phyloP scores from a whole-genome alignment of 2,329 filamentous ascomycete genomes.

The Orbilia blumenaviensis region DNA sequence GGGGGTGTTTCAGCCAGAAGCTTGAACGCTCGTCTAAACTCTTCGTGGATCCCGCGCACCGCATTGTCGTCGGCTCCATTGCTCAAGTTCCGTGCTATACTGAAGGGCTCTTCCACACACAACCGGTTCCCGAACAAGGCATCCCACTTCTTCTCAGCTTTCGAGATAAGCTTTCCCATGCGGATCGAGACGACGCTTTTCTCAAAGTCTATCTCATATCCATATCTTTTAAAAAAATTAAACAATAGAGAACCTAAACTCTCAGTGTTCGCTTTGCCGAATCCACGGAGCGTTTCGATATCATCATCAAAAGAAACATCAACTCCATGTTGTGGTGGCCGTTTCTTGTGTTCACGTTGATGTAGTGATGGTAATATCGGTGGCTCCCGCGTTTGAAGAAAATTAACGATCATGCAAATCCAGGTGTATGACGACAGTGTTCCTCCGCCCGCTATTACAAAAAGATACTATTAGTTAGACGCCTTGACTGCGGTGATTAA shows the following conservation, averaged over 20 bases:
- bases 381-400: slow-evolving; percentile 85
- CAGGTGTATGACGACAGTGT: slow-evolving; percentile 98
- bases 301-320: slow-evolving; percentile 87
- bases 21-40: slow-evolving; percentile 88
- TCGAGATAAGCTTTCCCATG: slow-evolving; percentile 78
- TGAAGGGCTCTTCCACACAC: slow-evolving; percentile 97
- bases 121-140: slow-evolving; percentile 80
- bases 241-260: slow-evolving; percentile 87
- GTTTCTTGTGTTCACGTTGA: slow-evolving; percentile 72
- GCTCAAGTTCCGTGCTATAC: slow-evolving; percentile 83
- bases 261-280: slow-evolving; percentile 81
- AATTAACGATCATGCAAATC: slow-evolving; percentile 98
- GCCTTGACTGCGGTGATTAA: background rate
- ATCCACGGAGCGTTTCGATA: slow-evolving; percentile 75
- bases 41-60: slow-evolving; percentile 87
- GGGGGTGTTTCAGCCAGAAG: slow-evolving; percentile 72
- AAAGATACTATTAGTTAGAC: slow-evolving; percentile 52
- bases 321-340: slow-evolving; percentile 71
- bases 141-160: slow-evolving; percentile 89
- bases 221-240: slow-evolving; percentile 94
- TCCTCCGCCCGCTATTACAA: slow-evolving; percentile 77
- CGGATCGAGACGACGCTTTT: slow-evolving; percentile 85
- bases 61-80: slow-evolving; percentile 97
- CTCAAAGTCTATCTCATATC: slow-evolving; percentile 90
- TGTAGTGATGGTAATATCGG: slow-evolving; percentile 88